Evolutionary conservation across 2,329 filamentous ascomycete genomes (phyloP).

Genomic region (Colletotrichum tofieldiae): DNA sequence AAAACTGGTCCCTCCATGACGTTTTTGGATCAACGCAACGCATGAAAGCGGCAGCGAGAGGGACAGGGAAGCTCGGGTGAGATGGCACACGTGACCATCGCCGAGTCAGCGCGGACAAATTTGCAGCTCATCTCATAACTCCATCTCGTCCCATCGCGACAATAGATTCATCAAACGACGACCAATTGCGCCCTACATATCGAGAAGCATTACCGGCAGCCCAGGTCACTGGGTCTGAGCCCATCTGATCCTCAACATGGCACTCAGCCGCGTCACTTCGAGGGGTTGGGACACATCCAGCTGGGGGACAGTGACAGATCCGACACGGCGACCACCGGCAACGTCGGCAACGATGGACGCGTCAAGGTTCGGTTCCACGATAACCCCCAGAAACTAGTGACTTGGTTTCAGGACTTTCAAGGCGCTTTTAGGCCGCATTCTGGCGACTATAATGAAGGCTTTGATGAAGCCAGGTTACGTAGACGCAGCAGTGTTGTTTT

Average conservation of each 20-base stretch:
- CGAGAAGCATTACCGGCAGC: neutral
- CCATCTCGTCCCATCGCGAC: neutral
- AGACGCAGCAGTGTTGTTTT: slow-evolving; percentile 29
- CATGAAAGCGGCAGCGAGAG: slow-evolving; percentile 5
- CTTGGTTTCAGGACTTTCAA: slow-evolving; percentile 49
- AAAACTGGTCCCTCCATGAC: slow-evolving; percentile 21
- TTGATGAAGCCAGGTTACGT: neutral
- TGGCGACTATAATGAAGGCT: slow-evolving; percentile 1
- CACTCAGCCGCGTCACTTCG: slow-evolving; percentile 49
- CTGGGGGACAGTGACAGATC: slow-evolving; percentile 45
- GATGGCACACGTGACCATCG: slow-evolving; percentile 30
- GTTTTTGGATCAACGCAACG: slow-evolving; percentile 2
- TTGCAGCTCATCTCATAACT: neutral
- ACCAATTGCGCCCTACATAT: neutral
- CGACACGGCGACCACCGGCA: slow-evolving; percentile 46
- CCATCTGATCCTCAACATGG: slow-evolving; percentile 42
- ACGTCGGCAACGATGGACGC: slow-evolving; percentile 50
- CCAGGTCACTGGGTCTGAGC: slow-evolving; percentile 12
- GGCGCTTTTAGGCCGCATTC: slow-evolving; percentile 21
- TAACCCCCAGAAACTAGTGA: slow-evolving; percentile 47
- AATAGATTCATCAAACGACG: neutral
- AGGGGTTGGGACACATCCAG: slow-evolving; percentile 48
- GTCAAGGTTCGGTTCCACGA: slow-evolving; percentile 52
- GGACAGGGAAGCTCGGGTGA: neutral
- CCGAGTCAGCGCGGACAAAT: slow-evolving; percentile 14